Evolutionary conservation across 331 rosid species (phyloP), one percentile per base, ranked within the genome.

Genomic region (Pyrus hybrid): DNA sequence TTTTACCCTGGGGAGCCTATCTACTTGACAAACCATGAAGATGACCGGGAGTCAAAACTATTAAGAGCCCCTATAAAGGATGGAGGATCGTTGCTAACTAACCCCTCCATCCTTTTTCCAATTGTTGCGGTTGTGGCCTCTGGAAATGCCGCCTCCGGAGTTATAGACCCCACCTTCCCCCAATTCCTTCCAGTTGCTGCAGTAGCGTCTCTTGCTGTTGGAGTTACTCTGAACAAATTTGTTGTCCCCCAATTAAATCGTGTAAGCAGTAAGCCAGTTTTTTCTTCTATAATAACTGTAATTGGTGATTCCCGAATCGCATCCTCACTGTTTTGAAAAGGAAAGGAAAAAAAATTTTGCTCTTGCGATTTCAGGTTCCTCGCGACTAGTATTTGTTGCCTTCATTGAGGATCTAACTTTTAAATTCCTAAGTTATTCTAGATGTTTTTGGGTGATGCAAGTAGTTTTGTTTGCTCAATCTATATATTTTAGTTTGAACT

Each of bases 71-170:
- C 99, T 6, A 66, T 73, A 32, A 89, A 89, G 75, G 96, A 92
- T 53, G 84, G 83, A 80, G 80, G 70, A 81, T 81, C 85, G 30
- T 87, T 84, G 45, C 81, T 92, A 54, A 85, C 88, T 30, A 87
- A 83, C 74, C 99, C 99, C 23, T 87, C 96, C 25, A 2, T 83
- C 70, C 86, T 94, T 35, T 80, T 94, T 71, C 97, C 97, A 37
- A 84, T 94, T 77, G 77, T 90, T 66, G 96, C 89, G 80, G 85
- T 90, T 70, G 80, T 93, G 73, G 99, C 93, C 70, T 81, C 93
- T 4, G 97, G 97, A 49, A 97, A 94, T 80, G 97, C 87, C 67
- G 97, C 97, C 72, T 90, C 99, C 61, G 93, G 97, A 78, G 82
- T 90, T 57, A 76, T 92, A 70, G 95, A 94, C 79, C 95, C 99